A percentile compares a stretch with the other conserved stretches of the same genome.
Conservation (phyloP, 768 basidiomycete genomes). For the Hemileccinum impolitum region DNA sequence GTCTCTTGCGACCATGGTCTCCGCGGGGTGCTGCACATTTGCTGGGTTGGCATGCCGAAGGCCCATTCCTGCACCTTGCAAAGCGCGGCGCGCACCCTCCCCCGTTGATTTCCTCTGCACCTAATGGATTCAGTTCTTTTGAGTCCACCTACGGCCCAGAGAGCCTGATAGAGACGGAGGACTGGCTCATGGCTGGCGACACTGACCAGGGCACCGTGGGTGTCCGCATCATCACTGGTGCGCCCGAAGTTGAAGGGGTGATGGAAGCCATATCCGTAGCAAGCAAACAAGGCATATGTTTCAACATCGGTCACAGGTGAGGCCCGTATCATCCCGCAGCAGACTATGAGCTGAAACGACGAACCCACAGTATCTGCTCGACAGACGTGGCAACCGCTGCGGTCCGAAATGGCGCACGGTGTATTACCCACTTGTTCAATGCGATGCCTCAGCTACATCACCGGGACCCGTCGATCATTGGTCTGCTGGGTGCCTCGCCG, state of each 20-base stretch:
- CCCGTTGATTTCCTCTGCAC: conserved; percentile 58
- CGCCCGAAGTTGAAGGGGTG: conserved; percentile 84
- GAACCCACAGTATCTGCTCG: conserved; percentile 56
- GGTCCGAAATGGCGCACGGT: conserved; percentile 67
- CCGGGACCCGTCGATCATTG: conserved; percentile 88
- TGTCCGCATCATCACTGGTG: conserved; percentile 79
- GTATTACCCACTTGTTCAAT: conserved; percentile 92
- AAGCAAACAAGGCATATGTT: conserved; percentile 61
- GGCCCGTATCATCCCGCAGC: conserved; percentile 3
- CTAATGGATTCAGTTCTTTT: conserved; percentile 61
- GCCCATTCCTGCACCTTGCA: conserved; percentile 79
- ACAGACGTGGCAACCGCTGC: conserved; percentile 71
- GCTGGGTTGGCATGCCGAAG: conserved; percentile 90
- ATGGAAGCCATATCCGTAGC: conserved; percentile 64
- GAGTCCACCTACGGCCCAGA: conserved; percentile 70
- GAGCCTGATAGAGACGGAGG: conserved; percentile 60
- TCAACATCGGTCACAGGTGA: conserved; percentile 90
- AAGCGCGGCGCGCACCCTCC: conserved; percentile 84
- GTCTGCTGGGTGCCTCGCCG: conserved; percentile 77
- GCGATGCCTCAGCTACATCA: conserved; percentile 91
- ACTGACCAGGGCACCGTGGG: conserved; percentile 37
- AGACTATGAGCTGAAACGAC: conserved; percentile 1
- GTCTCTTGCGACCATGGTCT: conserved; percentile 65
- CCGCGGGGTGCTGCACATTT: conserved; percentile 63
- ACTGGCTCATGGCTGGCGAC: conserved; percentile 57